A percentile compares a stretch with the other conserved stretches of the same genome.
phyloP scores from a whole-genome alignment of 2,329 filamentous ascomycete species.

The Beauveria bassiana region DNA sequence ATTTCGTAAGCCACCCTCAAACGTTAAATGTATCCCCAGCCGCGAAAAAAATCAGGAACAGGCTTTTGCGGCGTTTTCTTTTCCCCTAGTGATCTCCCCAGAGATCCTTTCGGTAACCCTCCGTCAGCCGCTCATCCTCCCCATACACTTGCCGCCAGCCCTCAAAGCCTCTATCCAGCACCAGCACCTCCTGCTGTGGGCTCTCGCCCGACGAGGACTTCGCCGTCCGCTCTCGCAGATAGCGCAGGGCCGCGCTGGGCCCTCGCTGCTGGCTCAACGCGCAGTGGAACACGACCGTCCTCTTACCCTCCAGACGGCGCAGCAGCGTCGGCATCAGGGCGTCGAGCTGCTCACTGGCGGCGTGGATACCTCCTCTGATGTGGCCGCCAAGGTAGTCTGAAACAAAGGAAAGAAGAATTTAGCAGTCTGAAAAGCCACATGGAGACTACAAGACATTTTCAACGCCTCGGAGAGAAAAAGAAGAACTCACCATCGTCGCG shows the following conservation, averaged over 20 bases:
- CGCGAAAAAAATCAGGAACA: too few relatives aligned
- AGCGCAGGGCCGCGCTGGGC: slow-evolving; percentile 73
- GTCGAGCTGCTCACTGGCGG: slow-evolving; percentile 67
- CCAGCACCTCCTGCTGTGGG: slow-evolving; percentile 63
- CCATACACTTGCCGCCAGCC: slow-evolving; percentile 85
- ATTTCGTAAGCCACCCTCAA: not conserved
- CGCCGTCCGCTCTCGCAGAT: slow-evolving; percentile 62
- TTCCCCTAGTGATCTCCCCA: slow-evolving; percentile 54
- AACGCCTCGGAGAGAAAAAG: not conserved
- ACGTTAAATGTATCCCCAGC: not conserved
- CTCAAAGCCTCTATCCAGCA: slow-evolving; percentile 77
- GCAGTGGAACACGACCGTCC: slow-evolving; percentile 90
- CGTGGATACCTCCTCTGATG: slow-evolving; percentile 69
- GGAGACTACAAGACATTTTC: not conserved
- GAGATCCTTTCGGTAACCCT: slow-evolving; percentile 75
- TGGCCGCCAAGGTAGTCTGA: slow-evolving; percentile 85
- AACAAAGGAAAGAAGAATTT: not conserved
- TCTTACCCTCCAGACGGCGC: slow-evolving; percentile 65
- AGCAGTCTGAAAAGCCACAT: not conserved
- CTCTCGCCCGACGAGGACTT: slow-evolving; percentile 19
- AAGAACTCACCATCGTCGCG: slow-evolving; percentile 62
- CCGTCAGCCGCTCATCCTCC: slow-evolving; percentile 69
- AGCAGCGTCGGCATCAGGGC: slow-evolving; percentile 75
- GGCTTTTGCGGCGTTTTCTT: not conserved
- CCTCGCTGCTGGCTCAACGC: slow-evolving; percentile 85